A percentile compares a stretch with the other conserved stretches of the same genome.
Conservation (phyloP, 2,329 filamentous ascomycete genomes). For the Epicoccum sorghinum region DNA sequence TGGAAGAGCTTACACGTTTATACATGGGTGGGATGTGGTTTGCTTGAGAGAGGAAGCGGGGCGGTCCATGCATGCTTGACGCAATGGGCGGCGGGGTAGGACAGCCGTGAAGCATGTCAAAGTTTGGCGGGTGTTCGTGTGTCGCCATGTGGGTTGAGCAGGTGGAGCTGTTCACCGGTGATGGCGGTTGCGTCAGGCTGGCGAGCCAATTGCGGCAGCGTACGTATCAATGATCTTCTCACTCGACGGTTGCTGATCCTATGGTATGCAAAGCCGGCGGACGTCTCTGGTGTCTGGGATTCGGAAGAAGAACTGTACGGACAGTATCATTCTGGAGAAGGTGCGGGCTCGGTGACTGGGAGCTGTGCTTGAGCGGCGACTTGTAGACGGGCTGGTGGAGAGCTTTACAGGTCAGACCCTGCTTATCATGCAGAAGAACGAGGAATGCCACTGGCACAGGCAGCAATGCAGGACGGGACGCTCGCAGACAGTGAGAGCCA, state of each 20-base stretch:
- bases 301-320: constrained; percentile 43
- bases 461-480: constrained; percentile 49
- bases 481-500: constrained; percentile 45
- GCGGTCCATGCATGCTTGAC: constrained; percentile 35
- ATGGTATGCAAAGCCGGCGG: constrained; percentile 43
- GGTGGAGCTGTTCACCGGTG: constrained; percentile 34
- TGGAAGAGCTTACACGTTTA: constrained; percentile 40
- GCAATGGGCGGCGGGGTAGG: constrained; percentile 48
- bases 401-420: constrained; percentile 48
- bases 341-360: constrained; percentile 37
- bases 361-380: constrained; percentile 41
- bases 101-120: constrained; percentile 37
- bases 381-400: constrained; percentile 41
- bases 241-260: constrained; percentile 26
- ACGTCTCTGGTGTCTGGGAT: constrained; percentile 40
- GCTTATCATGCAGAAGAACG: constrained; percentile 47
- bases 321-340: constrained; percentile 50
- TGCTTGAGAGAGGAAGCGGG: constrained; percentile 37
- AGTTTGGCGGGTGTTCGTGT: constrained; percentile 37
- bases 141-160: constrained; percentile 39
- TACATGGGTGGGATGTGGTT: constrained; percentile 43
- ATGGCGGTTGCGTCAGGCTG: constrained; percentile 38
- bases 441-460: constrained; percentile 46
- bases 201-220: constrained; percentile 37
- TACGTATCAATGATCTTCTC: constrained; percentile 36